phyloP scores from a whole-genome alignment of 202 grass and related monocot genomes.

The Zoysia matrella region DNA sequence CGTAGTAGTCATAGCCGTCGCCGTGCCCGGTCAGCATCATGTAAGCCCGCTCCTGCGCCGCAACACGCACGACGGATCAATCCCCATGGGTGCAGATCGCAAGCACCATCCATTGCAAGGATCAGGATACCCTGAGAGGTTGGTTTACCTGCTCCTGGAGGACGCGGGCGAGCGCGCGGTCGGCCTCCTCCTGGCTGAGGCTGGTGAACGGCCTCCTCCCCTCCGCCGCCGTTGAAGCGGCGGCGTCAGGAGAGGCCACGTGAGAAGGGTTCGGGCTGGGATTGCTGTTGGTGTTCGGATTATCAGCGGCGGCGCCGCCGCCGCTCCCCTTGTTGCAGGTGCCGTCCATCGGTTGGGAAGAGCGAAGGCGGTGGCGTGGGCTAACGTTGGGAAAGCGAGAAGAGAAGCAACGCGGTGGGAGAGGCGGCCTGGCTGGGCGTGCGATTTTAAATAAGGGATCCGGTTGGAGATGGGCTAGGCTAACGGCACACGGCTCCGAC shows the following conservation, averaged over 20 bases:
- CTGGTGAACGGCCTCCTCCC: constrained; percentile 80
- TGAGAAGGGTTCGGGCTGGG: constrained; percentile 24
- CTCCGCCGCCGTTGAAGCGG: background rate
- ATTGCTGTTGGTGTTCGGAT: constrained; percentile 45
- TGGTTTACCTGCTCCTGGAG: constrained; percentile 86
- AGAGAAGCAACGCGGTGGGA: background rate
- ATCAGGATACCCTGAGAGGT: background rate
- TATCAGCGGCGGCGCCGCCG: constrained; percentile 44
- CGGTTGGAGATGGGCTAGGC: background rate
- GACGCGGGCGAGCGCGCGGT: constrained; percentile 90
- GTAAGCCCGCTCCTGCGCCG: constrained; percentile 84
- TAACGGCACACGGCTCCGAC: background rate
- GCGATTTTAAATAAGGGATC: background rate
- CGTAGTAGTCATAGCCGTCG: constrained; percentile 57
- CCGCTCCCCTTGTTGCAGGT: constrained; percentile 24
- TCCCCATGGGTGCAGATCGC: background rate
- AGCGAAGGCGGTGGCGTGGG: constrained; percentile 20
- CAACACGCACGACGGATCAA: background rate
- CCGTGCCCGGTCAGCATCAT: constrained; percentile 70
- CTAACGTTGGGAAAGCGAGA: constrained; percentile 11
- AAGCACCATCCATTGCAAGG: too few relatives aligned
- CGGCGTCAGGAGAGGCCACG: background rate
- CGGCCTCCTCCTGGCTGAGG: constrained; percentile 92
- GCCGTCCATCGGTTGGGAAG: constrained; percentile 55
- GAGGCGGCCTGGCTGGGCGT: background rate